Conservation (phyloP, 1,139 yeast species). For the Taphrina deformans region DNA sequence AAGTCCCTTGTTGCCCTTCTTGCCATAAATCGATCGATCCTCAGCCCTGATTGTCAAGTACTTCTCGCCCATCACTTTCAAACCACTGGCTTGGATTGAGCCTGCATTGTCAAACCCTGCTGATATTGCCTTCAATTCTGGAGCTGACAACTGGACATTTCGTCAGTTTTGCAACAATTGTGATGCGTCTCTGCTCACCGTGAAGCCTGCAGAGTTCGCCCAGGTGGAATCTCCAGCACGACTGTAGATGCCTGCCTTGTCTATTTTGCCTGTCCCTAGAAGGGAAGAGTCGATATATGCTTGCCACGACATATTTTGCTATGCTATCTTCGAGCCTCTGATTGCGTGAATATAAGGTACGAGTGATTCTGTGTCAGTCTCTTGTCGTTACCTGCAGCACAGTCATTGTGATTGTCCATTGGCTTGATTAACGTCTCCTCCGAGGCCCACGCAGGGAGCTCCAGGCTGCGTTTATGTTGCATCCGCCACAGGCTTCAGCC, state of each 20-base stretch:
- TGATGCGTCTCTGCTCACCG: slow-evolving; percentile 48
- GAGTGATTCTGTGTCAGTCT: too few species aligned
- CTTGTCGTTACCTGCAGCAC: too few species aligned
- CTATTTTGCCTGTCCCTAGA: slow-evolving; percentile 79
- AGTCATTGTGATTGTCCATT: neutral
- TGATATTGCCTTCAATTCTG: slow-evolving; percentile 73
- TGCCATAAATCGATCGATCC: slow-evolving; percentile 90
- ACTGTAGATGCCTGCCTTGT: slow-evolving; percentile 89
- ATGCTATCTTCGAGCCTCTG: neutral
- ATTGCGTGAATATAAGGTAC: neutral
- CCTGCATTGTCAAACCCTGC: slow-evolving; percentile 78
- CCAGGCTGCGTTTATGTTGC: neutral
- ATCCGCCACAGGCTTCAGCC: neutral
- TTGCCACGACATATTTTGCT: slow-evolving; percentile 42
- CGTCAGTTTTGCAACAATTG: too few species aligned
- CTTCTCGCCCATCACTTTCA: slow-evolving; percentile 81
- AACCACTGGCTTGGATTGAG: slow-evolving; percentile 76
- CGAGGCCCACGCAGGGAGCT: neutral
- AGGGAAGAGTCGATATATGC: slow-evolving; percentile 89
- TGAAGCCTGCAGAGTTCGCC: slow-evolving; percentile 79
- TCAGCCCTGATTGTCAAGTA: slow-evolving; percentile 88
- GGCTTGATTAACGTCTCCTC: neutral
- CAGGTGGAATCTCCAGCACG: slow-evolving; percentile 92
- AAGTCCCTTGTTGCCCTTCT: slow-evolving; percentile 70
- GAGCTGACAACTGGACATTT: slow-evolving; percentile 47